Base-by-base conservation (phyloP, 176 grass and related monocot species). In the Alloteropsis semialata region DNA sequence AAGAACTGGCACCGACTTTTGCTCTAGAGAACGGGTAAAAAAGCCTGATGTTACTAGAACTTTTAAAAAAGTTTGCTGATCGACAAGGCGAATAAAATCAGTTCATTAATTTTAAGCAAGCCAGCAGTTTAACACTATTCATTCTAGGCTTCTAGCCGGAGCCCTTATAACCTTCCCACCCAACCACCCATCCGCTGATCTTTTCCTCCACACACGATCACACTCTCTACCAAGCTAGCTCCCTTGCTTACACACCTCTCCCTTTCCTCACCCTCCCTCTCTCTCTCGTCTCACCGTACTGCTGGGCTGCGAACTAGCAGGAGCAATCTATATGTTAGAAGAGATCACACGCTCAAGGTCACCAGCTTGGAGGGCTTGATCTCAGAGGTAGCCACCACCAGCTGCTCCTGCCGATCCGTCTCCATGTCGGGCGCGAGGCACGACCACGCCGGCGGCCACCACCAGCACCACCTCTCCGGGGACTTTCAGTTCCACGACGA, bases 401-500 rank as follows among this genome's bases (percentile, higher is more conserved):
- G 34, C 56, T 60, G 28, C 73, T 24, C 14, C 30, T 27, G 44
- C 77, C 38, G 15, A 21, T 75, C 51, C 49, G 28, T 51, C 24
- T 50, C 88, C 79, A 90, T 90, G 89, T 79, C 89, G 76, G 87
- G 83, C 11, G 75, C 67, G 24, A 87, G 84, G 72, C 76, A 79
- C 65, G 81, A 85, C 69, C 65, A 79, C 80, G 39, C 66, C 33
- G 51, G 32, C 50, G 50, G 50, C 72, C 14, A 28, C 33, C 64
- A 84, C 30, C 68, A 74, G 37, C 69, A 64, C 74, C 74, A 62
- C 81, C 27, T 88, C 42, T 85, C 82, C 34, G 34, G 77, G 25
- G 82, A 88, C 64, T 89, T 89, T 77, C 77, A 70, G 60, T 90
- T 85, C 74, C 81, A 86, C 36, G 96, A 99, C 30, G 92, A 94